phyloP scores from a whole-genome alignment of 202 grass and related monocot genomes.

The Bolboschoenoplectus hybrid region DNA sequence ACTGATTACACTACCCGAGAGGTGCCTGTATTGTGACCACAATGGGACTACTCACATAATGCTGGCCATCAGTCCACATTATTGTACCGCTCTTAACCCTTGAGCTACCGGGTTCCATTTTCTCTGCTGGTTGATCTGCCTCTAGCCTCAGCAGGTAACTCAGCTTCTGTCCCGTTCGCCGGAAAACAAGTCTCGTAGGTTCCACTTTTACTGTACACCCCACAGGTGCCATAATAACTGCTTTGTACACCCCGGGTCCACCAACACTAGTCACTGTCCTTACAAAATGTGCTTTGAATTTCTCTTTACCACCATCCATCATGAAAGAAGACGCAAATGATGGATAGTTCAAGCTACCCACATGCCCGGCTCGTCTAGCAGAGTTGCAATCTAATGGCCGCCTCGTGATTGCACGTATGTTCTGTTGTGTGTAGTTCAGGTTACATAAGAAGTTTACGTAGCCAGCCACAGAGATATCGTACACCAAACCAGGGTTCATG shows the following conservation, averaged over 20 bases:
- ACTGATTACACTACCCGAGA: conserved; percentile 49
- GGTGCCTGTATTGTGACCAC: conserved; percentile 81
- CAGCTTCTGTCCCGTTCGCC: conserved; percentile 77
- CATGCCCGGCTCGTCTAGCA: conserved; percentile 63
- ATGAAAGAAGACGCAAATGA: conserved; percentile 64
- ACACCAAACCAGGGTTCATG: conserved; percentile 89
- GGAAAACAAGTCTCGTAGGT: conserved; percentile 63
- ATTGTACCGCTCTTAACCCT: conserved; percentile 65
- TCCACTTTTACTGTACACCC: conserved; percentile 71
- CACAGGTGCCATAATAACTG: conserved; percentile 48
- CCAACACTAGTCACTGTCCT: conserved; percentile 78
- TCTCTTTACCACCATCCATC: conserved; percentile 26
- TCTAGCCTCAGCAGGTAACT: conserved; percentile 74
- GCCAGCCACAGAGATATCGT: conserved; percentile 55
- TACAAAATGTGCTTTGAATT: conserved; percentile 70
- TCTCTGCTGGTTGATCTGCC: conserved; percentile 37
- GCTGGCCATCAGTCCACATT: conserved; percentile 68
- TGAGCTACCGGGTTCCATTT: conserved; percentile 90
- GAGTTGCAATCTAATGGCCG: conserved; percentile 58
- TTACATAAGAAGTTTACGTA: conserved; percentile 84
- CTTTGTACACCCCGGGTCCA: conserved; percentile 55
- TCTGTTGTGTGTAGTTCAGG: conserved; percentile 82
- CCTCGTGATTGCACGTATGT: conserved; percentile 80
- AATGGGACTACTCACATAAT: conserved; percentile 60
- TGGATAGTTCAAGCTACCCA: conserved; percentile 87